A percentile compares a stretch with the other conserved stretches of the same genome.
Evolutionary conservation across 2,329 filamentous ascomycete species (phyloP).

Genomic region (Bipolaris sorokiniana): DNA sequence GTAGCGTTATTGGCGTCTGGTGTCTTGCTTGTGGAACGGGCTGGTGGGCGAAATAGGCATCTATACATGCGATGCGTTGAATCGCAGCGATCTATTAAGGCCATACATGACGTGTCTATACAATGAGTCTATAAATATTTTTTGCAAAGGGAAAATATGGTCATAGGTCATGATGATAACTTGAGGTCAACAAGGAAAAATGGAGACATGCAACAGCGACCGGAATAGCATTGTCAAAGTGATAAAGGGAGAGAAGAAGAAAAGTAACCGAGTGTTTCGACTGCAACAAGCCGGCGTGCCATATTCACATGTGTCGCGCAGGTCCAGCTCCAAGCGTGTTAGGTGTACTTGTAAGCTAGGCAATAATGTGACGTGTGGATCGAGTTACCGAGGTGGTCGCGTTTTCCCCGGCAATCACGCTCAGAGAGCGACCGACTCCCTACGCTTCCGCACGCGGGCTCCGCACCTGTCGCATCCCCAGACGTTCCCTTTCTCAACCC

Average conservation of each 20-base stretch:
- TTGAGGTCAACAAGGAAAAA: no score
- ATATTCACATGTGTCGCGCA: slow-evolving; percentile 8
- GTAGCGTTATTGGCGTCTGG: slow-evolving; percentile 6
- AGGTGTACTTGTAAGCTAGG: not conserved
- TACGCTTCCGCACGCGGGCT: slow-evolving; percentile 17
- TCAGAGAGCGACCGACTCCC: slow-evolving; percentile 18
- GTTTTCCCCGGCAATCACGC: slow-evolving; percentile 14
- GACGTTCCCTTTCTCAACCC: slow-evolving; percentile 4
- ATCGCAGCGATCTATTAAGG: no score
- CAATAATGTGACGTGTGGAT: slow-evolving; percentile 13
- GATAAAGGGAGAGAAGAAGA: not conserved
- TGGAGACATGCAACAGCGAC: not conserved
- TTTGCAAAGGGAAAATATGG: no score
- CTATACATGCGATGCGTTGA: not conserved
- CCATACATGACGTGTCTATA: no score
- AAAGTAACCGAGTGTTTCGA: not conserved
- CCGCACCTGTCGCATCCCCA: slow-evolving; percentile 7
- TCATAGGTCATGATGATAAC: no score
- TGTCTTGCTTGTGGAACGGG: not conserved
- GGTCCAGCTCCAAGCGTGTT: not conserved
- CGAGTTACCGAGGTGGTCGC: slow-evolving; percentile 18
- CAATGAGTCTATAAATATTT: no score
- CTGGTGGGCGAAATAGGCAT: not conserved
- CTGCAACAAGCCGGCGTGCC: not conserved
- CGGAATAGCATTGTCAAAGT: not conserved